Evolutionary conservation across 352 stramenopile species (phyloP).

Genomic region (Pythium myriotylum): DNA sequence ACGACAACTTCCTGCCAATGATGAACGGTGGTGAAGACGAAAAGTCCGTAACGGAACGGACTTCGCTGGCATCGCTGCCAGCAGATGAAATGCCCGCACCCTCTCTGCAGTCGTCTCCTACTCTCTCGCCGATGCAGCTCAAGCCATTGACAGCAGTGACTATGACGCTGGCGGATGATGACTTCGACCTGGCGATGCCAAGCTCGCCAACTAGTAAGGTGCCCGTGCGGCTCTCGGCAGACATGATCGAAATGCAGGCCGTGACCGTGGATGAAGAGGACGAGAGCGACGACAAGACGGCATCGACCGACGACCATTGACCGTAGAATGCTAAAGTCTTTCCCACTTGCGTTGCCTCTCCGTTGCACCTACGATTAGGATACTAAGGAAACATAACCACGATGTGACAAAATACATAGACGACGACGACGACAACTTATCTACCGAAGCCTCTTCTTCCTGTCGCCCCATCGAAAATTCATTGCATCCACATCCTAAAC

Average conservation of each 20-base stretch:
- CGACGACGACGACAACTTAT: too few relatives aligned
- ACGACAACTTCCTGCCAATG: constrained; percentile 43
- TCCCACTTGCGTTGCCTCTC: too few relatives aligned
- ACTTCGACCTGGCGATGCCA: constrained; percentile 20
- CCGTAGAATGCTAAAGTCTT: not conserved
- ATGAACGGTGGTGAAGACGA: constrained; percentile 17
- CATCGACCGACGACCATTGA: not conserved
- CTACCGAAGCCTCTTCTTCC: too few relatives aligned
- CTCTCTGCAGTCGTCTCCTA: not conserved
- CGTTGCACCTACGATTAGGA: too few relatives aligned
- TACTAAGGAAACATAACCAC: too few relatives aligned
- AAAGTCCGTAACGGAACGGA: constrained; percentile 7
- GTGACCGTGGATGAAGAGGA: constrained; percentile 26
- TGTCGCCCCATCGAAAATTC: too few relatives aligned
- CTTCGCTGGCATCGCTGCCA: constrained; percentile 15
- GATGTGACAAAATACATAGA: too few relatives aligned
- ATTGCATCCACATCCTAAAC: too few relatives aligned
- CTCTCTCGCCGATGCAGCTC: constrained; percentile 16
- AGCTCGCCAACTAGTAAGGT: constrained; percentile 25
- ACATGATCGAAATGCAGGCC: constrained; percentile 26
- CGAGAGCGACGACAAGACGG: constrained; percentile 17
- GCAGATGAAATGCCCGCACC: constrained; percentile 10
- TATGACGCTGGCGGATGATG: constrained; percentile 24
- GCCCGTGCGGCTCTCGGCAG: constrained; percentile 22
- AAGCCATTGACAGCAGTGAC: constrained; percentile 16